Conservation (phyloP, 257 asterid genomes). For the Solanum sejunctum region DNA sequence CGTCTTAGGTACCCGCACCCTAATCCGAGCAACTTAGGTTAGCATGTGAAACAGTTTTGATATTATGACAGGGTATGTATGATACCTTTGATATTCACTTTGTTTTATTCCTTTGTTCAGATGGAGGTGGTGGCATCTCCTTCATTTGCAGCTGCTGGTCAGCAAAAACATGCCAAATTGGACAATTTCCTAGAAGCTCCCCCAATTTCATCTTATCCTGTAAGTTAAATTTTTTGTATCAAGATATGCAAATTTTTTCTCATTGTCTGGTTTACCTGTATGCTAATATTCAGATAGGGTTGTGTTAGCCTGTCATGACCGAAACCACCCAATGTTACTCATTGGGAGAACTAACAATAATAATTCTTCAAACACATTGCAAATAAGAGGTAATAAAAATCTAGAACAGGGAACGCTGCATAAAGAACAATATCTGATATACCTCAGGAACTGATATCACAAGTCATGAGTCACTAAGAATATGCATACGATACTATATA, state of each 20-base stretch:
- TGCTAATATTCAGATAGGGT: not conserved
- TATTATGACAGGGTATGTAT: not conserved
- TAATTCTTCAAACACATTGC: not conserved
- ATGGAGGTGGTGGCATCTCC: conserved; percentile 50
- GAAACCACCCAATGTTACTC: not conserved
- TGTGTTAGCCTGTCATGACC: not conserved
- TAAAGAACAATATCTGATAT: not conserved
- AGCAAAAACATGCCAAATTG: conserved; percentile 45
- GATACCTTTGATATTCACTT: not conserved
- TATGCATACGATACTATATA: not conserved
- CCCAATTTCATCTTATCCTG: conserved; percentile 75
- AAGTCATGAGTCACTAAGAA: not conserved
- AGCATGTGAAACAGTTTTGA: not conserved
- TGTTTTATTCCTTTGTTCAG: conserved; percentile 9
- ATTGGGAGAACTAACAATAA: not conserved
- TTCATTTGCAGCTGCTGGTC: conserved; percentile 43
- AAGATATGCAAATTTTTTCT: not conserved
- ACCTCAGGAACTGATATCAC: not conserved
- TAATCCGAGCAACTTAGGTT: too few relatives aligned
- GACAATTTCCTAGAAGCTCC: conserved; percentile 73
- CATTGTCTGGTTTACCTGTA: not conserved
- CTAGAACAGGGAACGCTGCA: not conserved
- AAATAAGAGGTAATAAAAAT: not conserved
- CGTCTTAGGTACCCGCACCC: too few relatives aligned
- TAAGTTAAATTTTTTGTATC: conserved; percentile 25